A percentile compares a stretch with the other conserved stretches of the same genome.
Conservation (phyloP, 1,284 basidiomycete species). For the Entoloma clypeatum region DNA sequence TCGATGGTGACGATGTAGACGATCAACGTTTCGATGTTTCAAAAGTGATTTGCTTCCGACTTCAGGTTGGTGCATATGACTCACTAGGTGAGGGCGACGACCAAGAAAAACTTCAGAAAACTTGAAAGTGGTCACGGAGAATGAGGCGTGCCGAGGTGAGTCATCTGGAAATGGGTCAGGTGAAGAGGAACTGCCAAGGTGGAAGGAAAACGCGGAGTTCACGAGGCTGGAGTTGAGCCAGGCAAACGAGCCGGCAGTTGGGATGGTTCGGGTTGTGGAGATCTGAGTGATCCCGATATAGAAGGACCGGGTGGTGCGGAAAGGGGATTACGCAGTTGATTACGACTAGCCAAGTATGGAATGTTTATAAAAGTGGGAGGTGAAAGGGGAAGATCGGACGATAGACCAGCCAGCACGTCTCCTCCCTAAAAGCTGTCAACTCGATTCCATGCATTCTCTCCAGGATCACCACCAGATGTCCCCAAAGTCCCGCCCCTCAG, state of each 20-base stretch:
- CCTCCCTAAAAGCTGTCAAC: constrained; percentile 1
- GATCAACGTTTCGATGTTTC: too few species aligned
- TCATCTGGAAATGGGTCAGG: too few species aligned
- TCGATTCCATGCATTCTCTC: constrained; percentile 1
- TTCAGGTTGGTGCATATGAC: too few species aligned
- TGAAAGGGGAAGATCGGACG: background rate
- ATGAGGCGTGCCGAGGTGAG: too few species aligned
- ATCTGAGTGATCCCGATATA: constrained; percentile 10
- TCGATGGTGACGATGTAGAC: too few species aligned
- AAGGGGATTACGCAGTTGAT: constrained; percentile 13
- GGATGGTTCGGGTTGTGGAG: constrained; percentile 7
- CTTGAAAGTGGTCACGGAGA: too few species aligned
- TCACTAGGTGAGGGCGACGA: too few species aligned
- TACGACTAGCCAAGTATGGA: constrained; percentile 5
- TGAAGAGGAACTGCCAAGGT: too few species aligned
- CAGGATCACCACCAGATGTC: constrained; percentile 8
- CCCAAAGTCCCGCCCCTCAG: constrained; percentile 19
- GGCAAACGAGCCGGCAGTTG: constrained; percentile 7
- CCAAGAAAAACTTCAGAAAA: too few species aligned
- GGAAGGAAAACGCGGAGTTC: constrained; percentile 13
- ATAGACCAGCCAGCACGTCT: background rate
- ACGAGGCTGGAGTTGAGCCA: constrained; percentile 4
- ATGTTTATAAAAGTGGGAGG: constrained; percentile 4
- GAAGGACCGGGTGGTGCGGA: constrained; percentile 15
- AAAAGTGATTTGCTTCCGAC: too few species aligned